Evolutionary conservation across 768 basidiomycete species (phyloP), one percentile per base, ranked within the genome.

Genomic region (Leccinum subgranulosum): DNA sequence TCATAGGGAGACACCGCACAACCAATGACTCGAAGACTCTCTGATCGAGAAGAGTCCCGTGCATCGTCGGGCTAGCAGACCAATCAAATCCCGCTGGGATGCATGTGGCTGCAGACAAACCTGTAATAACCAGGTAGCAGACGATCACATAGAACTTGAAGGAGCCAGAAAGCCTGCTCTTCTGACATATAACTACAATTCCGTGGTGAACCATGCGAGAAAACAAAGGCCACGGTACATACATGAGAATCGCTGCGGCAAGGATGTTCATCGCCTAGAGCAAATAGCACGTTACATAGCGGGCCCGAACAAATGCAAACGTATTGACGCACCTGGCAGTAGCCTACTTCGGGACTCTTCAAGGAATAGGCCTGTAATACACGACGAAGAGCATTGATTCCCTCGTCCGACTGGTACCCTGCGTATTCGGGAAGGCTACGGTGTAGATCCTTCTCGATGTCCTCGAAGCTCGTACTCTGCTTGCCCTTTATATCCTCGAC

Each of bases 391-490:
- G 91, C 86, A 47, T 72, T 75, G 56, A 98, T 93, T 1, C 97
- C 97, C 36, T 91, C 87, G 28, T 91, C 87, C 9, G 83, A 83
- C 68, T 99, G 97, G 70, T 97, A 99, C 3, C 94, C 97, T 17
- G 92, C 87, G 72, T 98, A 99, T 69, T 99, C 97, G 0, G 97
- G 97, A 55, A 99, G 76, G 76, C 92, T 94, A 34, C 97, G 81
- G 73, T 97, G 95, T 27, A 99, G 74, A 71, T 99, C 97, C 72
- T 99, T 99, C 77, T 98, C 97, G 45, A 99, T 99, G 69, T 99
- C 97, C 68, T 99, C 97, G 1, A 95, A 96, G 62, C 93, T 93
- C 9, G 90, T 90, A 51, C 81, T 93, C 21, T 84, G 87, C 57
- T 85, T 82, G 7, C 92, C 94, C 58, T 80, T 79, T 70, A 94